A percentile compares a stretch with the other conserved stretches of the same genome.
phyloP scores from a whole-genome alignment of 371 early-diverging fungal genomes.

The Mucor mucedo region DNA sequence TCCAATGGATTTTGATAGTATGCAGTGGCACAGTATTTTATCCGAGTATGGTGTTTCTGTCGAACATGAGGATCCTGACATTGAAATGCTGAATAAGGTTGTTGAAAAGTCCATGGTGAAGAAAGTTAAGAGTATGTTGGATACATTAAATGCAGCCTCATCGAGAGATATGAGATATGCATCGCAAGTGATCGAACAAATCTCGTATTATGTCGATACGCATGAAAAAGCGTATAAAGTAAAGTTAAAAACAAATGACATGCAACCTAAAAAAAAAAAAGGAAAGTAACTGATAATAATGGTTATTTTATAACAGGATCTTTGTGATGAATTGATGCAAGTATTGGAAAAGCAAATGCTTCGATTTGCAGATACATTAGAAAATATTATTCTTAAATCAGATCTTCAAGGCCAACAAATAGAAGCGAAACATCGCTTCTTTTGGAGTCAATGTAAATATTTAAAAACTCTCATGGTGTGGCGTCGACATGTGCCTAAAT shows the following conservation, averaged over 20 bases:
- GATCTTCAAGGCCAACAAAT: slow-evolving; percentile 14
- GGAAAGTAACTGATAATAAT: neutral
- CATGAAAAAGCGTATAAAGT: slow-evolving; percentile 47
- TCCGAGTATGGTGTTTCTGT: slow-evolving; percentile 54
- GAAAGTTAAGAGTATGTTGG: slow-evolving; percentile 38
- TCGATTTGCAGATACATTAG: slow-evolving; percentile 35
- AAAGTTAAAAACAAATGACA: neutral
- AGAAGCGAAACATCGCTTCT: slow-evolving; percentile 41
- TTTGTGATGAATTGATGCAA: slow-evolving; percentile 26
- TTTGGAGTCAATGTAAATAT: slow-evolving; percentile 49
- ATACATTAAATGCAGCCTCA: slow-evolving; percentile 39
- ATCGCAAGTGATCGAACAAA: slow-evolving; percentile 41
- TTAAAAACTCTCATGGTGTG: slow-evolving; percentile 37
- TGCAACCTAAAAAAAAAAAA: no score
- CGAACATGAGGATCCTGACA: slow-evolving; percentile 59
- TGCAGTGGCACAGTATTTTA: slow-evolving; percentile 58
- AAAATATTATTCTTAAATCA: slow-evolving; percentile 16
- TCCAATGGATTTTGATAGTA: slow-evolving; percentile 55
- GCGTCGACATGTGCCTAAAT: slow-evolving; percentile 37
- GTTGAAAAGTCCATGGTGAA: slow-evolving; percentile 55
- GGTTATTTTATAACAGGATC: slow-evolving; percentile 27
- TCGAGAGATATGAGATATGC: slow-evolving; percentile 45
- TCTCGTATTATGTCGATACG: slow-evolving; percentile 52
- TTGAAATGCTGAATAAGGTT: slow-evolving; percentile 59
- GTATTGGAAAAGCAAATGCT: slow-evolving; percentile 37